Conservation (phyloP, 2,329 filamentous ascomycete genomes). For the Aureobasidium lini region DNA sequence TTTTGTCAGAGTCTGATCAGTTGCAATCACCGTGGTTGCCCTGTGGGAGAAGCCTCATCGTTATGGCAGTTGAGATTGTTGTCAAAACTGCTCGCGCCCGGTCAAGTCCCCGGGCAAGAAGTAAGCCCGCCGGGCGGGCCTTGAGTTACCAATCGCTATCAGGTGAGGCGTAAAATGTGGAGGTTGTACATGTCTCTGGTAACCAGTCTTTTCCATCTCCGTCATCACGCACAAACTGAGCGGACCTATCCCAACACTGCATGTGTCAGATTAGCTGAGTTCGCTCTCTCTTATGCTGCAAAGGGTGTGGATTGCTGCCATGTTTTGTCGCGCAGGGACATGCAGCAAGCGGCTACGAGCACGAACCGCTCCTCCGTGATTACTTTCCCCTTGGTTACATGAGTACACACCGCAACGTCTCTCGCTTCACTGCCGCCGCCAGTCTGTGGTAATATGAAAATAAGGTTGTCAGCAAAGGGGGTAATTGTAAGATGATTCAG, state of each 20-base stretch:
- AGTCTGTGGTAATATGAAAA: neutral
- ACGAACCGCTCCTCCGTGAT: slow-evolving; percentile 7
- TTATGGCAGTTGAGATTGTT: slow-evolving; percentile 7
- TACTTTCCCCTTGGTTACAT: neutral
- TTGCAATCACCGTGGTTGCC: neutral
- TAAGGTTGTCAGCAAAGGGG: neutral
- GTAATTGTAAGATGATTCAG: neutral
- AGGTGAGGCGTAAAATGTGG: neutral
- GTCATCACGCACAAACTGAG: neutral
- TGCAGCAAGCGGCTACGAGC: slow-evolving; percentile 8
- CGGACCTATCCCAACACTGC: neutral
- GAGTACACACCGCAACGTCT: slow-evolving; percentile 10
- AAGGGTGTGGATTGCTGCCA: neutral
- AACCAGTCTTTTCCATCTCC: neutral
- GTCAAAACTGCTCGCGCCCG: neutral
- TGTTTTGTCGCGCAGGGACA: neutral
- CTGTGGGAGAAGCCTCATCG: slow-evolving; percentile 2
- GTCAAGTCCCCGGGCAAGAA: neutral
- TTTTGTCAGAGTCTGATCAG: neutral
- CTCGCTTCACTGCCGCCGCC: slow-evolving; percentile 5
- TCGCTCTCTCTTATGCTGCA: neutral
- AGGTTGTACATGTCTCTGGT: neutral
- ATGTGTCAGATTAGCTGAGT: slow-evolving; percentile 3
- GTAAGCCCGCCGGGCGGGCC: neutral
- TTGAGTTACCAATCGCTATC: slow-evolving; percentile 8